A percentile compares a stretch with the other conserved stretches of the same genome.
Evolutionary conservation across 345 rosid species (phyloP).

Genomic region (Heritiera littoralis): DNA sequence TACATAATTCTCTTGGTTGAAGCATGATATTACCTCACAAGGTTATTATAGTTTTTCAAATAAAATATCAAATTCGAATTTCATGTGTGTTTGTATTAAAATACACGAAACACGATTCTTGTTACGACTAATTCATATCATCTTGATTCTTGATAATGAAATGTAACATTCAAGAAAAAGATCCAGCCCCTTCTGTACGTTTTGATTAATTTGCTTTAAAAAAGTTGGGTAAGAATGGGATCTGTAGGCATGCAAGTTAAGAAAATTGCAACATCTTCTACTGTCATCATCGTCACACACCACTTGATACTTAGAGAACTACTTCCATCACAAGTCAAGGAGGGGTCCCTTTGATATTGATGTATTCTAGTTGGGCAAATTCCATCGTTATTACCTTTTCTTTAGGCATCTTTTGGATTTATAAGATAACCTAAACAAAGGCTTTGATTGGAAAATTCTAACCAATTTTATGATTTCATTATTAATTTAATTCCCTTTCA

Average conservation of each 20-base stretch:
- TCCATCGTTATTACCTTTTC: constrained; percentile 12
- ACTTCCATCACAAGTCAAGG: constrained; percentile 20
- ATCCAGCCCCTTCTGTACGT: not conserved
- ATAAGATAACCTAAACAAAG: constrained; percentile 24
- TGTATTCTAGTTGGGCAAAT: constrained; percentile 23
- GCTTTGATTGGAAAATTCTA: constrained; percentile 16
- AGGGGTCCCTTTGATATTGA: constrained; percentile 17
- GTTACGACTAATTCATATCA: not conserved
- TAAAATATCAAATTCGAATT: too few species aligned
- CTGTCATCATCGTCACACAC: not conserved
- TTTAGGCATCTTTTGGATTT: constrained; percentile 15
- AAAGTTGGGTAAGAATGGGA: not conserved
- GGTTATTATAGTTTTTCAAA: too few species aligned
- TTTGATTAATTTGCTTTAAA: not conserved
- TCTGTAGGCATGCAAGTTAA: not conserved
- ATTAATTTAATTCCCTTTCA: not conserved
- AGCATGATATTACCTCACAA: too few species aligned
- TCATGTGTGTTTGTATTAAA: not conserved
- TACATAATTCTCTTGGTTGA: too few species aligned
- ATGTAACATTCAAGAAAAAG: not conserved
- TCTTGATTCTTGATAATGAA: not conserved
- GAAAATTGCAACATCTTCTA: not conserved
- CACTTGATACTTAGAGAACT: constrained; percentile 19
- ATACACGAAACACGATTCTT: not conserved
- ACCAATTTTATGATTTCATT: constrained; percentile 3